A percentile compares a stretch with the other conserved stretches of the same genome.
These are phyloP conservation scores for Xylariaceae sp. DNA, from an alignment of 2,329 filamentous ascomycete species.

Conservation along the genomic window DNA sequence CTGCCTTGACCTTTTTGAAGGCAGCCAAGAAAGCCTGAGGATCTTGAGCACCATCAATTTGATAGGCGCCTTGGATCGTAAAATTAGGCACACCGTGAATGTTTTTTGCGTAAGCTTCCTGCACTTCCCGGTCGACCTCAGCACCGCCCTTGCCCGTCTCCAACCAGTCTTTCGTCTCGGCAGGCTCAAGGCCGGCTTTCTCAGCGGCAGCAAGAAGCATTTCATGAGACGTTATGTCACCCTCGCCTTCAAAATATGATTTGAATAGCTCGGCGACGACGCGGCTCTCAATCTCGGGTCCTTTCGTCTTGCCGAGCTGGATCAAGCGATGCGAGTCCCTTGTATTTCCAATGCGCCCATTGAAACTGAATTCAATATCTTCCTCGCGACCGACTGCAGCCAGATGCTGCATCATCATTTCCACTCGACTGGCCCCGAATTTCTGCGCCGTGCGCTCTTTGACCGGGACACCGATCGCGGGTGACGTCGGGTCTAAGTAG, in stretches of 20 bases:
- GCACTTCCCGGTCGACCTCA: slow-evolving; percentile 48
- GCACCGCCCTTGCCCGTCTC: slow-evolving; percentile 34
- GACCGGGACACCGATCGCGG: slow-evolving; percentile 42
- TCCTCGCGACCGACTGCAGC: slow-evolving; percentile 55
- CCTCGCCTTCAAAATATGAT: slow-evolving; percentile 55
- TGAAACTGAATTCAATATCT: slow-evolving; percentile 70
- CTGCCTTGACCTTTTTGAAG: slow-evolving; percentile 49
- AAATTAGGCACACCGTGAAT: slow-evolving; percentile 65
- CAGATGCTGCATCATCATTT: slow-evolving; percentile 56
- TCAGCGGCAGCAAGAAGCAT: slow-evolving; percentile 45
- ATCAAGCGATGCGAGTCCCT: slow-evolving; percentile 75
- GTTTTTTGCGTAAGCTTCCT: slow-evolving; percentile 41
- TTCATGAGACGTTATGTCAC: slow-evolving; percentile 52
- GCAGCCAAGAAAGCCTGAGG: slow-evolving; percentile 56
- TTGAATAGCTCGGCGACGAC: slow-evolving; percentile 58
- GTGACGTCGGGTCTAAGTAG: slow-evolving; percentile 69
- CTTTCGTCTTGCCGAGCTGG: slow-evolving; percentile 59
- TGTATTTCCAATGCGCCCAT: slow-evolving; percentile 70
- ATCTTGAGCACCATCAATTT: slow-evolving; percentile 63
- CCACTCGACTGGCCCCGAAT: slow-evolving; percentile 62
- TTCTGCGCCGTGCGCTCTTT: slow-evolving; percentile 53
- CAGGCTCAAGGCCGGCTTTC: slow-evolving; percentile 46
- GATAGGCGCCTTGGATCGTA: slow-evolving; percentile 58
- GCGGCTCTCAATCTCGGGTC: slow-evolving; percentile 46
- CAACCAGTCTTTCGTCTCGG: slow-evolving; percentile 40